These are phyloP conservation scores for Polytolypa hystricis DNA, from an alignment of 2,329 filamentous ascomycete species.

Conservation along the genomic window DNA sequence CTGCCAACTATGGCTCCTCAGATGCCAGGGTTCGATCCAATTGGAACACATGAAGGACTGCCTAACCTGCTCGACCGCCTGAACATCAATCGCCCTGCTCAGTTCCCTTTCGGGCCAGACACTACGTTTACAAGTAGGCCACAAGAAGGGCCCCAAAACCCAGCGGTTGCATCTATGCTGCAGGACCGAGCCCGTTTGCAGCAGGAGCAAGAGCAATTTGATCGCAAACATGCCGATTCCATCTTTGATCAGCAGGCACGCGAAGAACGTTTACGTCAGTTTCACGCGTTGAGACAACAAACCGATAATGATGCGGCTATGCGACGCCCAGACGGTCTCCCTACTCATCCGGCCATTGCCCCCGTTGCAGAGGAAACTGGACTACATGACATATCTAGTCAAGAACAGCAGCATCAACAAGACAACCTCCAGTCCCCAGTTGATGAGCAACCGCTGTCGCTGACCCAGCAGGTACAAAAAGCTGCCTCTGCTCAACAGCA, in stretches of 20 bases:
- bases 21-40: constrained; percentile 31
- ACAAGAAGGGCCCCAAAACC: constrained; percentile 36
- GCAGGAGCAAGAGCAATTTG: constrained; percentile 49
- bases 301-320: constrained; percentile 38
- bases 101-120: constrained; percentile 36
- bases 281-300: constrained; percentile 64
- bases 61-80: constrained; percentile 54
- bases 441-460: constrained; percentile 48
- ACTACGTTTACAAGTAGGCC: constrained; percentile 38
- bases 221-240: constrained; percentile 30
- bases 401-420: constrained; percentile 18
- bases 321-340: constrained; percentile 28
- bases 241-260: constrained; percentile 41
- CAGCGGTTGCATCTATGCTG: constrained; percentile 50
- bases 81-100: constrained; percentile 43
- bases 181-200: constrained; percentile 50
- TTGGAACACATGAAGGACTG: constrained; percentile 61
- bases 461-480: constrained; percentile 78
- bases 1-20: constrained; percentile 23
- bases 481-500: constrained; percentile 38
- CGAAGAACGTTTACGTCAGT: constrained; percentile 67
- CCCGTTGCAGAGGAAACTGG: constrained; percentile 18
- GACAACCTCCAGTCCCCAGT: constrained; percentile 13
- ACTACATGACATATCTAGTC: constrained; percentile 17
- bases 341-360: constrained; percentile 28